Evolutionary conservation across 2,329 filamentous ascomycete species (phyloP), one percentile per base, ranked within the genome.

Genomic region (Monilinia vaccinii-corymbosi): DNA sequence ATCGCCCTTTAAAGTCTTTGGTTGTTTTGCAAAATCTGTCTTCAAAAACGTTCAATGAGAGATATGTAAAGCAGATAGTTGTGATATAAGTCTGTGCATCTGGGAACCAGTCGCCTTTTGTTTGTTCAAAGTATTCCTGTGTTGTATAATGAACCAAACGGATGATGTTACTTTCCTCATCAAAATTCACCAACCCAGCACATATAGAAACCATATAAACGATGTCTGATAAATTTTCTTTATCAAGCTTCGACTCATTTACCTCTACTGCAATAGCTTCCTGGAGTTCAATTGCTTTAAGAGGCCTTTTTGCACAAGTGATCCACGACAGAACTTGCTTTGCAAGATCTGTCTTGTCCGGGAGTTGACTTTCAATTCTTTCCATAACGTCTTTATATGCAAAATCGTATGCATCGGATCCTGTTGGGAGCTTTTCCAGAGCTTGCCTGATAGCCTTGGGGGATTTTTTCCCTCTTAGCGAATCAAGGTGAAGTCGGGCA

Each of bases 361-460:
- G 9, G 16, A 42, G 50, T 66, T 68, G 13, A 1, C 50, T 31
- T 48, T 56, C 40, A 32, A 73, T 51, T 25, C 77, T 68, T 2
- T 73, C 40, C 68, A 81, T 75, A 0, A 75, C 73, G 0, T 74
- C 62, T 0, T 71, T 59, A 44, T 82, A 83, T 0, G 75, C 73
- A 14, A 63, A 4, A 13, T 75, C 66, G 18, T 61, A 64, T 34
- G 49, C 62, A 3, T 50, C 25, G 7, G 63, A 60, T 21, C 68
- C 71, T 45, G 49, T 68, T 0, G 69, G 63, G 0, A 78, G 58
- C 0, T 56, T 64, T 38, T 65, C 38, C 4, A 78, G 60, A 10
- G 70, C 63, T 4, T 48, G 52, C 38, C 61, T 60, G 16, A 77
- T 63, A 3, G 64, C 64, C 25, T 71, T 73, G 0, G 50, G 34